These are phyloP conservation scores for Pseudomonodictys pantanalensis DNA, from an alignment of 495 filamentous ascomycete genomes.

Conservation along the genomic window DNA sequence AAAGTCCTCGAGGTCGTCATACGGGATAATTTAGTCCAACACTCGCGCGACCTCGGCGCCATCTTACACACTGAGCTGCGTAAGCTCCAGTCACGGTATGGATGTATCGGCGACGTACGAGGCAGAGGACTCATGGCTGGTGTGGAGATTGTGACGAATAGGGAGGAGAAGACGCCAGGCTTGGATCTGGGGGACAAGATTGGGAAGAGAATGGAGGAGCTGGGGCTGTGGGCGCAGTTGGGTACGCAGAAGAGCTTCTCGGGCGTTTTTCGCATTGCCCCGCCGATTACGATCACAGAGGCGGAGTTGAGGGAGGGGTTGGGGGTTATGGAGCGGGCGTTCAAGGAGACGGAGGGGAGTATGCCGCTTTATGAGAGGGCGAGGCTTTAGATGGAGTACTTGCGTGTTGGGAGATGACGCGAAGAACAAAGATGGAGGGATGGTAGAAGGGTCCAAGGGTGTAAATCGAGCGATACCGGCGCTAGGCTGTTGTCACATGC, in stretches of 20 bases:
- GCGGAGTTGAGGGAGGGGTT: conserved; percentile 52
- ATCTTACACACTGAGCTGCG: conserved; percentile 46
- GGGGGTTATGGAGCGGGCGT: conserved; percentile 49
- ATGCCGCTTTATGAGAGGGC: conserved; percentile 33
- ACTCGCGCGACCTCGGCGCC: conserved; percentile 43
- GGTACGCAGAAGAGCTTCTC: conserved; percentile 51
- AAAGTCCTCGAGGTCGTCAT: conserved; percentile 57
- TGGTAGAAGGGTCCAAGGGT: no score
- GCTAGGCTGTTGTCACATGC: no score
- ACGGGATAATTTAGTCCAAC: conserved; percentile 48
- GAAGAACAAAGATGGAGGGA: no score
- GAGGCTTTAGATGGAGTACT: no score
- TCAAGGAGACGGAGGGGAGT: conserved; percentile 31
- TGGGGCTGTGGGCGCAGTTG: conserved; percentile 55
- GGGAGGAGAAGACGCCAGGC: conserved; percentile 45
- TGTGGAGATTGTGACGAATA: conserved; percentile 52
- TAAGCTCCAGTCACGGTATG: conserved; percentile 47
- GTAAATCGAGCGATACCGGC: no score
- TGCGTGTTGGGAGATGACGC: no score
- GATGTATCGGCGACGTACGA: conserved; percentile 56
- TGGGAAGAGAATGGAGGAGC: conserved; percentile 45
- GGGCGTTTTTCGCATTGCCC: conserved; percentile 56
- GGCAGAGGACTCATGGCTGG: conserved; percentile 54
- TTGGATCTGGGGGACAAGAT: conserved; percentile 49
- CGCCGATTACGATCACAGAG: conserved; percentile 53